Percentiles rank a stretch among this genome's conserved stretches.
Conservation (phyloP, 2,329 filamentous ascomycete genomes). For the Fusarium dlaminii region DNA sequence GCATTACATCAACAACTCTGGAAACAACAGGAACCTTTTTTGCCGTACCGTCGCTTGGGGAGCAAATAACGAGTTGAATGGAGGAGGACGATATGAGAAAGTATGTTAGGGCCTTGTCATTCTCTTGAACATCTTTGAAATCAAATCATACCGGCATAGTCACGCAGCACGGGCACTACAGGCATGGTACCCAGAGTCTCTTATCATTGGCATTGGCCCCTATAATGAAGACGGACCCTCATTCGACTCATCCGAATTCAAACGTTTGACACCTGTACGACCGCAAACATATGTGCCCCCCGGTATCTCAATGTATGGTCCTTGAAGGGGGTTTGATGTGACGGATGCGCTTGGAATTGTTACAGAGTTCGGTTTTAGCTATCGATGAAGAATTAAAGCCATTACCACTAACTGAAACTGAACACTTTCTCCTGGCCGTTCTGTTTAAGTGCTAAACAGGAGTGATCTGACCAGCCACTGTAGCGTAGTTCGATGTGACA, state of each 20-base stretch:
- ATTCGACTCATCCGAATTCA: not conserved
- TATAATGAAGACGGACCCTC: not conserved
- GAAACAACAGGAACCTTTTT: not conserved
- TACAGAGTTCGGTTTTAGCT: not conserved
- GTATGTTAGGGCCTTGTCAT: not conserved
- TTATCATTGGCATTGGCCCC: not conserved
- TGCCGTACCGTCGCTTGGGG: not conserved
- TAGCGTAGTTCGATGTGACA: slow-evolving; percentile 22
- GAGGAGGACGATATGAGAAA: not conserved
- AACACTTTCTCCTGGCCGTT: not conserved
- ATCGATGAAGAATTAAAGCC: not conserved
- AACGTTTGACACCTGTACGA: not conserved
- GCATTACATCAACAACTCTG: not conserved
- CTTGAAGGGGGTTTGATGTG: not conserved
- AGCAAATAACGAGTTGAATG: not conserved
- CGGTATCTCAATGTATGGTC: not conserved
- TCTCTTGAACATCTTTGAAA: not conserved
- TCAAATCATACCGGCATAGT: not conserved
- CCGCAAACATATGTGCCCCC: not conserved
- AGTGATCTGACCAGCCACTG: slow-evolving; percentile 8
- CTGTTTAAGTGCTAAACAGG: not conserved
- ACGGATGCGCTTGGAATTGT: not conserved
- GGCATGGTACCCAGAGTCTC: not conserved
- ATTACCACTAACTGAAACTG: not conserved
- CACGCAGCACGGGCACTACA: not conserved